Conservation (phyloP, 192 early-diverging fungal species). For the Chytriomyces hyalinus region DNA sequence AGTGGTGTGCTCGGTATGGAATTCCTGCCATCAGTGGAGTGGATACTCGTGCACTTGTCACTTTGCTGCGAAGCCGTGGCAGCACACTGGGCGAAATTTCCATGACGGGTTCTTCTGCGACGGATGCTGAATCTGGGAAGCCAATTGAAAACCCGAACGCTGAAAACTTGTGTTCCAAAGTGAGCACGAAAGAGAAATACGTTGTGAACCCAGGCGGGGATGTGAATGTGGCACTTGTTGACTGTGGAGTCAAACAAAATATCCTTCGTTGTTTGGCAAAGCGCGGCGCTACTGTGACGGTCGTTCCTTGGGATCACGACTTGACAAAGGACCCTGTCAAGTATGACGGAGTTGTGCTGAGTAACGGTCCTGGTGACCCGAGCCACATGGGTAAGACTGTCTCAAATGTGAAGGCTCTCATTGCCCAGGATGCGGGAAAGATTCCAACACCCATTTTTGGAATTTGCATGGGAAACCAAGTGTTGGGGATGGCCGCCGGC, state of each 20-base stretch:
- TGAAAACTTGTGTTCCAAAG: constrained; percentile 78
- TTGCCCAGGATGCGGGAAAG: constrained; percentile 38
- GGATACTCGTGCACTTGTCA: constrained; percentile 90
- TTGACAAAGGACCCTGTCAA: constrained; percentile 56
- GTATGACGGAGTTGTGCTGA: constrained; percentile 90
- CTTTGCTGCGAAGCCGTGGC: constrained; percentile 82
- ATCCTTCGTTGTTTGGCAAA: constrained; percentile 82
- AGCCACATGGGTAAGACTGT: constrained; percentile 69
- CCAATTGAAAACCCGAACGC: constrained; percentile 74
- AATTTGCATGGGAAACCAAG: constrained; percentile 96
- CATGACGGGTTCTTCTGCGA: constrained; percentile 60
- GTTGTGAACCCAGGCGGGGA: constrained; percentile 79
- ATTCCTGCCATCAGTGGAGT: constrained; percentile 89
- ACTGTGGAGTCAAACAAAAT: constrained; percentile 94
- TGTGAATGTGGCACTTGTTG: constrained; percentile 78
- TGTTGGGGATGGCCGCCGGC: constrained; percentile 91
- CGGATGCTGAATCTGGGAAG: constrained; percentile 42
- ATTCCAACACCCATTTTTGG: constrained; percentile 87
- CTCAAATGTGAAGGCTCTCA: constrained; percentile 68
- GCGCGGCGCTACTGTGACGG: constrained; percentile 82
- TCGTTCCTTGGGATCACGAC: constrained; percentile 88
- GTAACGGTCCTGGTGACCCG: constrained; percentile 92
- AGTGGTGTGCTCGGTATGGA: constrained; percentile 85
- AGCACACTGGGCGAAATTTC: constrained; percentile 82
- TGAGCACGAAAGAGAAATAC: constrained; percentile 72